These are phyloP conservation scores for Rhododendron griersonianum DNA, from an alignment of 148 eudicot genomes.

Conservation along the genomic window DNA sequence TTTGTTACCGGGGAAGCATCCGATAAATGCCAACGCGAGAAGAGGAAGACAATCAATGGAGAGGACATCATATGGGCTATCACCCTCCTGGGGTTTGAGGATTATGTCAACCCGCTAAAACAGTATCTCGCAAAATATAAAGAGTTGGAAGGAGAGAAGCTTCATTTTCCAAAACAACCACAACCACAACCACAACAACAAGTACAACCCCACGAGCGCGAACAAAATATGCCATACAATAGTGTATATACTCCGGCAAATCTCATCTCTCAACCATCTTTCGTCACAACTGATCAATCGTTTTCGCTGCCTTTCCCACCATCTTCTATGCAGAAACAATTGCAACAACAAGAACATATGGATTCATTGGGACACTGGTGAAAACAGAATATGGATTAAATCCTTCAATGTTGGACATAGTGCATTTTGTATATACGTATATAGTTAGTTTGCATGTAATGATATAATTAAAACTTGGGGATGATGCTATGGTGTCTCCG, in stretches of 20 bases:
- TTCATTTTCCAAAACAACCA: conserved; percentile 47
- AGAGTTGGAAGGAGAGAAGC: conserved; percentile 63
- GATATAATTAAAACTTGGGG: neutral
- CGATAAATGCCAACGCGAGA: conserved; percentile 74
- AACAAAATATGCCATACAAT: conserved; percentile 27
- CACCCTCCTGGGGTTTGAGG: conserved; percentile 63
- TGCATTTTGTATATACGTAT: neutral
- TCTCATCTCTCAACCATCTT: conserved; percentile 38
- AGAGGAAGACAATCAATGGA: conserved; percentile 71
- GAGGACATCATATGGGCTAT: conserved; percentile 78
- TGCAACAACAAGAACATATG: conserved; percentile 23
- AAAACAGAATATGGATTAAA: neutral
- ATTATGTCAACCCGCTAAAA: conserved; percentile 60
- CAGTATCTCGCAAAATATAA: conserved; percentile 47
- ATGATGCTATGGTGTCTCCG: too few relatives aligned
- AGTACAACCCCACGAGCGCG: conserved; percentile 25
- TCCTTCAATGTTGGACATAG: neutral
- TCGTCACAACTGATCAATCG: conserved; percentile 28
- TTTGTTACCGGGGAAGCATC: conserved; percentile 76
- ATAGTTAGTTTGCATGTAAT: neutral
- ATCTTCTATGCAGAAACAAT: conserved; percentile 20
- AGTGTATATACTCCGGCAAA: conserved; percentile 42
- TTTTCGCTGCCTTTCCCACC: conserved; percentile 43
- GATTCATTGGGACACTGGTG: neutral
- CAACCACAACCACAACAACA: conserved; percentile 15